A percentile compares a stretch with the other conserved stretches of the same genome.
phyloP scores from a whole-genome alignment of 495 filamentous ascomycete genomes.

The Penicilliopsis zonata region DNA sequence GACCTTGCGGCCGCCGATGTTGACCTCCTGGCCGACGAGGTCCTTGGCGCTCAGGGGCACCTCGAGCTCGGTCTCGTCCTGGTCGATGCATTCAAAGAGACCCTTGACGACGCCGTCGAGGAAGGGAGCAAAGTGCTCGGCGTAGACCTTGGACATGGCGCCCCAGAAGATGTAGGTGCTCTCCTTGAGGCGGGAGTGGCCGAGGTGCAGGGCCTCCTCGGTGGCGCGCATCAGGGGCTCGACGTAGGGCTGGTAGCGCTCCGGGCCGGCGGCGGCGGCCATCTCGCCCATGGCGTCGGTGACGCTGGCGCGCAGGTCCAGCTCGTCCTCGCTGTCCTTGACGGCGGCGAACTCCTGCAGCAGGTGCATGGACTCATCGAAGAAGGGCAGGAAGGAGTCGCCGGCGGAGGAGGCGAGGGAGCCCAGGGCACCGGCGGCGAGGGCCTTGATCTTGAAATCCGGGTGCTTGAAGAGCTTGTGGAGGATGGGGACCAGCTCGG shows the following conservation, averaged over 20 bases:
- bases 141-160: conserved; percentile 86
- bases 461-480: conserved; percentile 68
- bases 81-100: conserved; percentile 72
- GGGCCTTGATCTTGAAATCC: conserved; percentile 80
- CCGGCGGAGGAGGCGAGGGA: conserved; percentile 77
- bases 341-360: conserved; percentile 71
- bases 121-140: conserved; percentile 79
- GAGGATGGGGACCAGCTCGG: conserved; percentile 70
- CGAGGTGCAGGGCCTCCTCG: conserved; percentile 83
- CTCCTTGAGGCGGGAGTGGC: conserved; percentile 80
- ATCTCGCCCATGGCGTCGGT: conserved; percentile 89
- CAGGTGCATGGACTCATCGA: conserved; percentile 74
- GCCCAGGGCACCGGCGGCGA: conserved; percentile 80
- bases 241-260: conserved; percentile 83
- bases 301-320: conserved; percentile 78
- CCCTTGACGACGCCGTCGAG: conserved; percentile 76
- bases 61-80: conserved; percentile 79
- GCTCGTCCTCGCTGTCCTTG: conserved; percentile 82
- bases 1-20: conserved; percentile 69
- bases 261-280: conserved; percentile 73
- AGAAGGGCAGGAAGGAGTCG: conserved; percentile 78
- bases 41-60: conserved; percentile 69
- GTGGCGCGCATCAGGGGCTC: conserved; percentile 78
- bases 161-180: conserved; percentile 97
- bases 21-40: conserved; percentile 63